Evolutionary conservation across 352 stramenopile species (phyloP).

Genomic region (Peronosclerospora sorghi): DNA sequence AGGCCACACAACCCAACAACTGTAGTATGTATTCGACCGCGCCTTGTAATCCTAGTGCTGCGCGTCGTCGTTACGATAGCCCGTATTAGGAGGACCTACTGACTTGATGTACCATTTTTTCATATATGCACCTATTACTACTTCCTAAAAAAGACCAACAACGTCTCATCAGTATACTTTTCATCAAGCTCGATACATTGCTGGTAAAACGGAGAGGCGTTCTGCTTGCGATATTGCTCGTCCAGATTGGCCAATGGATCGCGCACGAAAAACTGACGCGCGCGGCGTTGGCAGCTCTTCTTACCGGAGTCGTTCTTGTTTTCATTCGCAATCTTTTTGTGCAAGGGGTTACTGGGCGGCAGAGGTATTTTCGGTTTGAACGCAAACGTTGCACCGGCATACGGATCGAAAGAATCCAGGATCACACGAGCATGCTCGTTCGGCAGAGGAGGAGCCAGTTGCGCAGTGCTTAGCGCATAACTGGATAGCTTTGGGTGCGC

Average conservation of each 20-base stretch:
- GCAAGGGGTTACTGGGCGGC: constrained; percentile 54
- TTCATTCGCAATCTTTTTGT: constrained; percentile 56
- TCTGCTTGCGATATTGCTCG: constrained; percentile 24
- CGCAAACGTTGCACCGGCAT: constrained; percentile 27
- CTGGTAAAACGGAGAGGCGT: constrained; percentile 24
- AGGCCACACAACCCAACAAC: constrained; percentile 20
- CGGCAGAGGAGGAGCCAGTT: constrained; percentile 45
- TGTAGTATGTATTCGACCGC: constrained; percentile 27
- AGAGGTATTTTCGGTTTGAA: constrained; percentile 57
- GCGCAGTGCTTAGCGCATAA: constrained; percentile 53
- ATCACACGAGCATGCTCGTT: constrained; percentile 56
- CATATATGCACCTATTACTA: constrained; percentile 13
- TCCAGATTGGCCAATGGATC: constrained; percentile 36
- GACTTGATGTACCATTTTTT: no score
- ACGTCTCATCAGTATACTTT: constrained; percentile 9
- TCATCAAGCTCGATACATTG: constrained; percentile 24
- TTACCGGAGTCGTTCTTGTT: constrained; percentile 41
- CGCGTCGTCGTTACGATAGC: constrained; percentile 26
- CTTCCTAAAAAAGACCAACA: constrained; percentile 21
- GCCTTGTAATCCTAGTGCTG: constrained; percentile 12
- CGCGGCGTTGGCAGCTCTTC: constrained; percentile 34
- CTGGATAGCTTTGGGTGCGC: constrained; percentile 68
- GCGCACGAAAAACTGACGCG: constrained; percentile 60
- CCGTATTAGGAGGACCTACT: constrained; percentile 29
- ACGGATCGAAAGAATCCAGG: constrained; percentile 51